Percentiles rank a stretch among this genome's conserved stretches.
phyloP scores from a whole-genome alignment of 768 basidiomycete species.

The Kwoniella sp. region DNA sequence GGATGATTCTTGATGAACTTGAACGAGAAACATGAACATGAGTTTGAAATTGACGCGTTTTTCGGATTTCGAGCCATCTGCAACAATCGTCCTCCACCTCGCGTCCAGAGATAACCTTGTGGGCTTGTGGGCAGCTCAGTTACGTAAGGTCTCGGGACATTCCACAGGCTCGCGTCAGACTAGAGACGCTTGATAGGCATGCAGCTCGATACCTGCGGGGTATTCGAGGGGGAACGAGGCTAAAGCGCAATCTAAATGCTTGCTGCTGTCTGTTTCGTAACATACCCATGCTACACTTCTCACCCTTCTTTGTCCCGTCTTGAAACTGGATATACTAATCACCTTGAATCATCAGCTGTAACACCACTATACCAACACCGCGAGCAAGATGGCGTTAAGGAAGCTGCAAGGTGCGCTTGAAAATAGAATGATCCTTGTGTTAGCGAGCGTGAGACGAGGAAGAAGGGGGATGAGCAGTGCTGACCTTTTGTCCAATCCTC shows the following conservation, averaged over 20 bases:
- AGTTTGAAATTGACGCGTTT: conserved; percentile 12
- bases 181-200: background rate
- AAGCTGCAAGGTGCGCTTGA: conserved; percentile 43
- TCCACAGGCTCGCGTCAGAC: no score
- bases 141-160: no score
- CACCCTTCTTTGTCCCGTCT: background rate
- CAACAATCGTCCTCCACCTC: conserved; percentile 12
- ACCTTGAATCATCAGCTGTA: background rate
- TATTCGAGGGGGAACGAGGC: background rate
- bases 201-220: background rate
- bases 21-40: conserved; percentile 12
- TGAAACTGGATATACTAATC: background rate
- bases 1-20: no score
- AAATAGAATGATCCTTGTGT: no score
- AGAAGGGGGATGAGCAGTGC: background rate
- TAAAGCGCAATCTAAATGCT: background rate
- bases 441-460: no score
- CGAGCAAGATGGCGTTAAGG: conserved; percentile 36
- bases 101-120: conserved; percentile 5
- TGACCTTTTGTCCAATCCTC: background rate
- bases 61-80: background rate
- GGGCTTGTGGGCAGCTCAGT: no score
- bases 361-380: background rate
- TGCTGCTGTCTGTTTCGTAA: background rate
- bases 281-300: background rate